A percentile compares a stretch with the other conserved stretches of the same genome.
phyloP scores from a whole-genome alignment of 257 asterid genomes.

The Solanum microdontum region DNA sequence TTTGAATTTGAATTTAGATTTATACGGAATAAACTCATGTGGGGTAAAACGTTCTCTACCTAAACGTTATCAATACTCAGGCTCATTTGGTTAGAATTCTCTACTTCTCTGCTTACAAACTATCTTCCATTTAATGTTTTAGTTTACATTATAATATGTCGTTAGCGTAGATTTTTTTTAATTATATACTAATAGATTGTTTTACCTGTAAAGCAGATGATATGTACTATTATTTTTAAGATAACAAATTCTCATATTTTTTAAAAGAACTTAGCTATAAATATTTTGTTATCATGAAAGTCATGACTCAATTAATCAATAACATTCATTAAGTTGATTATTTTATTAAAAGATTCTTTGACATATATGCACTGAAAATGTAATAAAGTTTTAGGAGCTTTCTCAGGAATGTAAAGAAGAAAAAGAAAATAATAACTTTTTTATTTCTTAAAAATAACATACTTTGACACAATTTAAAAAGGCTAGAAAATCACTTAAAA shows the following conservation, averaged over 20 bases:
- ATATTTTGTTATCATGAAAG: background rate
- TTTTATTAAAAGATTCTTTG: background rate
- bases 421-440: background rate
- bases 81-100: background rate
- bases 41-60: background rate
- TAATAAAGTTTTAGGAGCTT: background rate
- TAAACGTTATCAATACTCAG: background rate
- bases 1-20: background rate
- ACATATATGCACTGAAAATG: background rate
- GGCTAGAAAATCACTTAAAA: background rate
- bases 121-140: background rate
- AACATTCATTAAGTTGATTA: background rate
- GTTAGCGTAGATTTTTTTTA: background rate
- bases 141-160: background rate
- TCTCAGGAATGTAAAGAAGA: background rate
- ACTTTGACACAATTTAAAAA: background rate
- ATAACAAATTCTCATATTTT: too few relatives aligned
- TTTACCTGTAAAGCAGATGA: background rate
- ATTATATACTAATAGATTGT: background rate
- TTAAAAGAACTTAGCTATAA: background rate
- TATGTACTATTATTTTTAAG: background rate
- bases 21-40: rapidly evolving
- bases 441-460: background rate
- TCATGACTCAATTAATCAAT: background rate
- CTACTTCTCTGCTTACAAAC: background rate